Evolutionary conservation across 1,139 yeast genomes (phyloP).

Genomic region (Yamadazyma epiphylla): DNA sequence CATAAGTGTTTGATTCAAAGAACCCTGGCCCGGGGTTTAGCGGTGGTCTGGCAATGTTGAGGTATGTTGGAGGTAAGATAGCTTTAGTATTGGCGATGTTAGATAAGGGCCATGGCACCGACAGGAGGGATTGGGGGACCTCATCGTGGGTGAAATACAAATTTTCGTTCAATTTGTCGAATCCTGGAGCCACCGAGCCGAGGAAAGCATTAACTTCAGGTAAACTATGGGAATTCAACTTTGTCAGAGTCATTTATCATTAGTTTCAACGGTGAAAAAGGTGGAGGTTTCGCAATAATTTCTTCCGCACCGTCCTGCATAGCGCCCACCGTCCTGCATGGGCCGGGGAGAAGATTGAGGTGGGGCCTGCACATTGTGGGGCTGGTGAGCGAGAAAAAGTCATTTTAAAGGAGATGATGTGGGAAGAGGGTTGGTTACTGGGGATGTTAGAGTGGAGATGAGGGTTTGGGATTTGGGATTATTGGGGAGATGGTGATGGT

Average conservation of each 20-base stretch:
- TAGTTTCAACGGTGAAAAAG: neutral
- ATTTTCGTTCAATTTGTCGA: constrained; percentile 30
- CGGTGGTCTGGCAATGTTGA: constrained; percentile 40
- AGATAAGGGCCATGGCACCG: constrained; percentile 33
- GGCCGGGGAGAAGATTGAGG: neutral
- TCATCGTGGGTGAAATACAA: constrained; percentile 22
- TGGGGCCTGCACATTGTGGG: neutral
- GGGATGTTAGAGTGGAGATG: no score
- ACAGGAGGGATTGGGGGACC: neutral
- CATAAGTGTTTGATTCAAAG: constrained; percentile 39
- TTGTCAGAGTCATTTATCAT: constrained; percentile 12
- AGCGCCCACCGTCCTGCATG: no score
- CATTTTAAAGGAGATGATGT: neutral
- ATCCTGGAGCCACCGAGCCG: constrained; percentile 39
- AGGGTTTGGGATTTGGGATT: no score
- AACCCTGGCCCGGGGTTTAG: constrained; percentile 18
- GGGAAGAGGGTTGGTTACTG: neutral
- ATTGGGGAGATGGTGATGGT: no score
- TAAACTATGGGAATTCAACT: constrained; percentile 9
- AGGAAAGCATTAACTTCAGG: constrained; percentile 30
- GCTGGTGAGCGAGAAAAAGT: no score
- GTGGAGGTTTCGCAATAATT: neutral
- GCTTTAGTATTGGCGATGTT: constrained; percentile 15
- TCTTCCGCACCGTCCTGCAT: no score
- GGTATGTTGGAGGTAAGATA: constrained; percentile 23